Conservation (phyloP, 192 early-diverging fungal genomes). For the Mortierella antarctica region DNA sequence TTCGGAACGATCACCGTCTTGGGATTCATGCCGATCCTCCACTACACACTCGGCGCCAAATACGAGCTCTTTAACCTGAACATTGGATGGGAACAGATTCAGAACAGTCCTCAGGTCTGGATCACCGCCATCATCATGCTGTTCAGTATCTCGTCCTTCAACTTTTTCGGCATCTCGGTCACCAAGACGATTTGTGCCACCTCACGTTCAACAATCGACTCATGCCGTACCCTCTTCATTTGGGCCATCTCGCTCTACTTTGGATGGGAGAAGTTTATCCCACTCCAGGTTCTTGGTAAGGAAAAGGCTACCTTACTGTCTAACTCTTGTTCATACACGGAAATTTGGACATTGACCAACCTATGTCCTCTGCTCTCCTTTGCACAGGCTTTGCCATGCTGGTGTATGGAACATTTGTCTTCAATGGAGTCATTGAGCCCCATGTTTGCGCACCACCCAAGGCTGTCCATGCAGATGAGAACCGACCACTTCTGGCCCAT, state of each 20-base stretch:
- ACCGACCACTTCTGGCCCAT: constrained; percentile 32
- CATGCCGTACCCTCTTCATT: constrained; percentile 95
- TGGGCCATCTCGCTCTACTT: constrained; percentile 92
- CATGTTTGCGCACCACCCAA: constrained; percentile 59
- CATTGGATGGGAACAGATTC: constrained; percentile 78
- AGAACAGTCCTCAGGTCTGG: constrained; percentile 72
- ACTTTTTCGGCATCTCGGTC: constrained; percentile 94
- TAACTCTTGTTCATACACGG: not conserved
- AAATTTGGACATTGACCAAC: constrained; percentile 56
- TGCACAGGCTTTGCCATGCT: constrained; percentile 65
- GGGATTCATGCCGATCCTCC: constrained; percentile 78
- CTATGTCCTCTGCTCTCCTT: not conserved
- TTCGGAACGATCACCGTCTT: constrained; percentile 85
- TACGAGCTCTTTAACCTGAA: constrained; percentile 86
- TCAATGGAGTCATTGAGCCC: constrained; percentile 85
- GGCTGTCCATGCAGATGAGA: constrained; percentile 26
- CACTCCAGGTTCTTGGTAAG: constrained; percentile 90
- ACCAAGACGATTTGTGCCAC: constrained; percentile 90
- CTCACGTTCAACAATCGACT: constrained; percentile 94
- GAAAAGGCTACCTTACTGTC: not conserved
- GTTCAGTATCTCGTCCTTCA: constrained; percentile 95
- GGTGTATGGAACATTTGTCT: constrained; percentile 88
- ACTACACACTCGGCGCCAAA: constrained; percentile 72
- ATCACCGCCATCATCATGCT: constrained; percentile 81
- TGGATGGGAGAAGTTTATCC: constrained; percentile 95